Percentiles rank a stretch among this genome's conserved stretches.
Conservation (phyloP, 768 basidiomycete species). For the Tulasnella sp. region DNA sequence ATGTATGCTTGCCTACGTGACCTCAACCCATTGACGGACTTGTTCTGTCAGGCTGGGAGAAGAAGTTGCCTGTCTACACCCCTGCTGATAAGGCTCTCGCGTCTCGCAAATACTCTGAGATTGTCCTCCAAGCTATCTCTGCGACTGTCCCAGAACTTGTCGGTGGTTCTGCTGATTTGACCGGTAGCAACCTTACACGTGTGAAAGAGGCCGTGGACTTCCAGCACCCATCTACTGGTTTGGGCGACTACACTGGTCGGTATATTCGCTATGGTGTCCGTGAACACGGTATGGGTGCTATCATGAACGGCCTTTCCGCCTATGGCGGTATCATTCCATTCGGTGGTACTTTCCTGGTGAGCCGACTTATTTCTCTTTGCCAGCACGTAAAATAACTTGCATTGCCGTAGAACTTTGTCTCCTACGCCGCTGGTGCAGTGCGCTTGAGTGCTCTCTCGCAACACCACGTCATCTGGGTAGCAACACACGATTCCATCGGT, state of each 20-base stretch:
- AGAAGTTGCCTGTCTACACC: slow-evolving; percentile 73
- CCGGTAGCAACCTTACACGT: slow-evolving; percentile 84
- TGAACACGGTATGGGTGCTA: slow-evolving; percentile 95
- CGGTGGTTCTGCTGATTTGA: slow-evolving; percentile 84
- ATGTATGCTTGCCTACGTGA: not conserved
- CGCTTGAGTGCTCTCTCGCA: slow-evolving; percentile 78
- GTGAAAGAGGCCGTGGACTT: slow-evolving; percentile 79
- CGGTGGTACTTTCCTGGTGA: slow-evolving; percentile 79
- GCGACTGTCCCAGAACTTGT: slow-evolving; percentile 70
- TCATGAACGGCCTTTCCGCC: slow-evolving; percentile 79
- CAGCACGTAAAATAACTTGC: not conserved
- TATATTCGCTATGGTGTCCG: slow-evolving; percentile 96
- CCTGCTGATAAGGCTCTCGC: slow-evolving; percentile 73
- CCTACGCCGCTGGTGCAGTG: slow-evolving; percentile 86
- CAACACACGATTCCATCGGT: slow-evolving; percentile 91
- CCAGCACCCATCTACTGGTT: slow-evolving; percentile 74
- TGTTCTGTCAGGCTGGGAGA: slow-evolving; percentile 50
- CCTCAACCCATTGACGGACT: not conserved
- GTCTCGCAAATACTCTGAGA: slow-evolving; percentile 86
- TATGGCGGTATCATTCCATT: slow-evolving; percentile 90
- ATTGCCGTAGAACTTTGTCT: slow-evolving; percentile 66
- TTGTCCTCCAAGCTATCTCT: slow-evolving; percentile 63
- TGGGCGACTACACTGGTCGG: slow-evolving; percentile 74
- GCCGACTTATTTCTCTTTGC: slow-evolving; percentile 18
- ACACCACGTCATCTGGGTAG: slow-evolving; percentile 90